Base-by-base conservation (phyloP, 345 rosid species). In the Ailanthus altissimus region DNA sequence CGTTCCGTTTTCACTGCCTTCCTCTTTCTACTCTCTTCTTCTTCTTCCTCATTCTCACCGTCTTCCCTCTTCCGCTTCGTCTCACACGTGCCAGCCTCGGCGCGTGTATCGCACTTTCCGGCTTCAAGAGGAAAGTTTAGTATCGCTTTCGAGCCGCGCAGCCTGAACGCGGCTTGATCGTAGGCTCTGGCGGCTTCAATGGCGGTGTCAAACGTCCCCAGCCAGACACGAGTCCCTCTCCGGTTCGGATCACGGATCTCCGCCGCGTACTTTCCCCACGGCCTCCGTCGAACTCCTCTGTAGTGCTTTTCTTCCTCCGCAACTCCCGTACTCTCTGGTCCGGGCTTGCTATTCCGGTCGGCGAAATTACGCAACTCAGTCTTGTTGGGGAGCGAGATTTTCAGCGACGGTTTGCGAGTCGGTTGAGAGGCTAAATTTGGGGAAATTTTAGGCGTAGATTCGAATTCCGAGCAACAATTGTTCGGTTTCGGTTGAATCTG, bases 261-360 rank as follows among this genome's bases (percentile, higher is more conserved):
- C 56, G 98, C 98, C 4, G 98, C 98, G 82, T 84, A 94, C 82
- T 93, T 94, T 3, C 98, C 98, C 98, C 98, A 94, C 50, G 98
- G 97, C 83, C 98, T 84, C 78, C 75, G 86, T 73, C 98, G 83
- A 69, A 94, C 98, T n/a, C 98, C 98, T 83, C 98, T 89, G 85
- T 91, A 93, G 63, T 87, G 98, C 86, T 72, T 82, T 75, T 61
- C 75, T 40, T 81, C 85, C 43, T 84, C 78, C 21, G 0, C 86
- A 2, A 60, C 59, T 1, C 54, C 43, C 14, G 79, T 57, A 18
- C 50, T 65, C 57, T n/a, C 56, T 70, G 42, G 53, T 5, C 21
- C 40, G 0, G 79, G 23, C 26, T 62, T 53, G 45, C 56, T 45
- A 49, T 79, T 64, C 18, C 72, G 65, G 43, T 72, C 61, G 18